Percentiles rank a stretch among this genome's conserved stretches.
These are phyloP conservation scores for Ophiostoma montium DNA, from an alignment of 2,329 filamentous ascomycete species.

Conservation along the genomic window DNA sequence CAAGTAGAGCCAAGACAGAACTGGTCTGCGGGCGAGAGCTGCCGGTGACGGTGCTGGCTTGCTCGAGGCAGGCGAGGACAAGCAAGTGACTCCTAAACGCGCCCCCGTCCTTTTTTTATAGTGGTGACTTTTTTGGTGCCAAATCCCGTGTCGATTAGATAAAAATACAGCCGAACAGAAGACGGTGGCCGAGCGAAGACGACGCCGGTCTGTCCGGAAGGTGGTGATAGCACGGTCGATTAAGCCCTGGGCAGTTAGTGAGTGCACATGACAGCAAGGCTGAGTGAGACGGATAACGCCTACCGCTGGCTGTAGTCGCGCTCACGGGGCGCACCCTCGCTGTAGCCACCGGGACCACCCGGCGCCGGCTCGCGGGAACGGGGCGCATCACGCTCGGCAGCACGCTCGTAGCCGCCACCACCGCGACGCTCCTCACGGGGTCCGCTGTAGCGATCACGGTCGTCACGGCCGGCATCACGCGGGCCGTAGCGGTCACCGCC, in stretches of 20 bases:
- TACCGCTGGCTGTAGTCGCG: constrained; percentile 30
- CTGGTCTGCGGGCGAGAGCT: not conserved
- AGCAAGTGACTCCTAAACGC: constrained; percentile 7
- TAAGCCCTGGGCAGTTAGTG: not conserved
- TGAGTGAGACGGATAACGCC: not conserved
- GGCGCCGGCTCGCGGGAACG: constrained; percentile 16
- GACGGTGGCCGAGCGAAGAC: not conserved
- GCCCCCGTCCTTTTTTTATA: constrained; percentile 2
- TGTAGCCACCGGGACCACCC: constrained; percentile 24
- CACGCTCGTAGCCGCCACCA: constrained; percentile 16
- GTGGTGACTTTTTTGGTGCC: constrained; percentile 2
- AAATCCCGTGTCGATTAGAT: constrained; percentile 1
- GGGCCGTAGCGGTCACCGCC: constrained; percentile 28
- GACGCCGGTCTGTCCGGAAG: not conserved
- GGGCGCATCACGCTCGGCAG: constrained; percentile 17
- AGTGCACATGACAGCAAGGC: not conserved
- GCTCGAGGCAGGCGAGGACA: not conserved
- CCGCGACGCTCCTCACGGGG: constrained; percentile 21
- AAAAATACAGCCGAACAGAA: constrained; percentile 2
- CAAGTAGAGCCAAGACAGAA: not conserved
- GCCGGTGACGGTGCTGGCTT: not conserved
- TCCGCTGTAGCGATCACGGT: constrained; percentile 28
- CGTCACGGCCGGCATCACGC: constrained; percentile 27
- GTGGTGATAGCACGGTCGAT: not conserved
- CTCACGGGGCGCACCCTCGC: constrained; percentile 27